Evolutionary conservation across 208 protist species (phyloP), one percentile per base, ranked within the genome.

Genomic region (Trypanosoma theileri): DNA sequence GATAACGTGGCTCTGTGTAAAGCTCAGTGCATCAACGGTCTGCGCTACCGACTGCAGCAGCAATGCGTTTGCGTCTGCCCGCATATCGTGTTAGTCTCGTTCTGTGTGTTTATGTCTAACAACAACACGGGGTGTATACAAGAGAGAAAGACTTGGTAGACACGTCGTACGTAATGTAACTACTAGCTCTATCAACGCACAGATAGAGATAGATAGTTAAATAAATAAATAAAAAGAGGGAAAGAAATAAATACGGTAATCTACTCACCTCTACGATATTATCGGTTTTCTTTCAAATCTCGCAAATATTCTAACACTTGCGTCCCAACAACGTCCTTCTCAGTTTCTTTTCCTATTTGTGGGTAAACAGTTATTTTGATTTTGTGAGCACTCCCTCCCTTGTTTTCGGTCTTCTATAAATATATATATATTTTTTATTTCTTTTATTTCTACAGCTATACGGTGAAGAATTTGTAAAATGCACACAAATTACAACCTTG

Each of bases 1-100:
- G 35, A 87, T 84, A 21, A 83, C 80, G 66, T 92, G 83, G 17
- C 82, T 91, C 62, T 92, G 89, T 16, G 72, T 54, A 53, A 95
- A 95, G 59, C 81, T 83, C 14, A 95, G 79, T 14, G 84, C 82
- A 61, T 95, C 86, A 61, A 87, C 80, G 3, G 73, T 75, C 64
- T 86, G 74, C 44, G 67, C 53, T 12, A 78, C 68, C 0, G 74
- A 76, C 41, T 76, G 59, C n/a, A 81, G 22, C 11, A 86, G 52
- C 28, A 71, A 24, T 17, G 69, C 73, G n/a, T 64, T 62, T 56
- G 24, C 44, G 46, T 66, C 50, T 54, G 71, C 28, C 28, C 28
- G 28, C 28, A 35, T 35, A 8, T 35, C 28, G 28, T 35, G 4
- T 77, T 55, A 19, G n/a, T 26, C 7, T 35, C 12, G 12, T 9